Base-by-base conservation (phyloP, 352 stramenopile genomes). In the Pythium brachiatum region DNA sequence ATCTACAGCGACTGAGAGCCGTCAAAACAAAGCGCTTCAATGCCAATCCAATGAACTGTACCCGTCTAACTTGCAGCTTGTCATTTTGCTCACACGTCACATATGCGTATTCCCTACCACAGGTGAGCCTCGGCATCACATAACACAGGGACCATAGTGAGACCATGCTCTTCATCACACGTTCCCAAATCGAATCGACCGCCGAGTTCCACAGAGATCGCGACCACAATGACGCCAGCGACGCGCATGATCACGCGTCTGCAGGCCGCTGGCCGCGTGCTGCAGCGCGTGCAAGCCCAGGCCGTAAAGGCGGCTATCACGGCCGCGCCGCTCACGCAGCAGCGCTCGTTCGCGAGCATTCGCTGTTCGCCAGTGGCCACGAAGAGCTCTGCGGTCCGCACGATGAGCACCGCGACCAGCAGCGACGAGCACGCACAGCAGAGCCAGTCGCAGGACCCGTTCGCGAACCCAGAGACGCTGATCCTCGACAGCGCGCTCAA, bases 401-500 rank as follows among this genome's bases (percentile, higher is more conserved):
- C 38, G 16, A 51, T 65, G 56, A 62, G 29, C 48, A 62, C 55
- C 29, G 25, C 54, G 0, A 57, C 63, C 31, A 47, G 25, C 44
- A 18, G 26, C 26, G 36, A 62, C n/a, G 44, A 41, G 32, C 31
- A 61, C 21, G 26, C 34, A 29, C 27, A 57, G 39, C 57, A 57
- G 43, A 46, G 36, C 16, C 26, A 43, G 21, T 29, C 23, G 41
- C 12, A 62, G 46, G 46, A 67, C 25, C 53, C 53, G n/a, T 64
- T 76, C 15, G 43, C 58, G 13, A 76, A 80, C 53, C 76, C 74
- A 8, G 83, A 89, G 69, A 62, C 61, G 20, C 62, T 67, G 43
- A 90, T 92, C 38, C 60, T 92, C 23, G 68, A 72, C 41, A 78
- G 78, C 31, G 79, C 83, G 16, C 56, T 92, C 21, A 23, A 72